These are phyloP conservation scores for Brasenia schreberi DNA, from an alignment of 164 flowering plant species.

Conservation along the genomic window DNA sequence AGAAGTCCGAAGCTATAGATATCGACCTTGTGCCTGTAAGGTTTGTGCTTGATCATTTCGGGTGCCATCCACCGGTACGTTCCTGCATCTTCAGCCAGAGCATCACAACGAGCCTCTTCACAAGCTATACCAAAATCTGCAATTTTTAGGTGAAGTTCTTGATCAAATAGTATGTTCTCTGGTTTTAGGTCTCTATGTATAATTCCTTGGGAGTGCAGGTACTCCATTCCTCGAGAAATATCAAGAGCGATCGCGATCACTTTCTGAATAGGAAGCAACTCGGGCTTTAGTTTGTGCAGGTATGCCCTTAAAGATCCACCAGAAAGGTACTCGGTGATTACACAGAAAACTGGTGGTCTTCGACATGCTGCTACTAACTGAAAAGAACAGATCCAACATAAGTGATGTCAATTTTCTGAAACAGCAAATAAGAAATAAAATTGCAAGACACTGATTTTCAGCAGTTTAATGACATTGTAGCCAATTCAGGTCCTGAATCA, in stretches of 20 bases:
- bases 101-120: conserved; percentile 63
- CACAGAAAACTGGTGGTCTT: conserved; percentile 64
- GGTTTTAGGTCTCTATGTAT: conserved; percentile 85
- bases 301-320: conserved; percentile 83
- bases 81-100: conserved; percentile 71
- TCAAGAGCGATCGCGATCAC: conserved; percentile 53
- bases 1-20: conserved; percentile 89
- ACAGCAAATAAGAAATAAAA: too few species aligned
- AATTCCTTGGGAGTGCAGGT: conserved; percentile 76
- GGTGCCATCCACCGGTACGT: conserved; percentile 99
- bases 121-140: conserved; percentile 97
- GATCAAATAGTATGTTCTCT: conserved; percentile 68
- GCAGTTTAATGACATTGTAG: too few species aligned
- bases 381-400: not conserved
- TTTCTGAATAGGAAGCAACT: conserved; percentile 45
- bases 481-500: too few species aligned
- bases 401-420: not conserved
- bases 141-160: conserved; percentile 53
- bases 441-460: too few species aligned
- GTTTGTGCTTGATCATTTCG: conserved; percentile 74
- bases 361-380: conserved; percentile 82
- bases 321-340: conserved; percentile 68
- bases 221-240: conserved; percentile 87
- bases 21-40: conserved; percentile 69
- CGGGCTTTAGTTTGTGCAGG: conserved; percentile 59